Percentiles rank a stretch among this genome's conserved stretches.
Evolutionary conservation across 345 rosid genomes (phyloP).

Genomic region (Populus tremula): DNA sequence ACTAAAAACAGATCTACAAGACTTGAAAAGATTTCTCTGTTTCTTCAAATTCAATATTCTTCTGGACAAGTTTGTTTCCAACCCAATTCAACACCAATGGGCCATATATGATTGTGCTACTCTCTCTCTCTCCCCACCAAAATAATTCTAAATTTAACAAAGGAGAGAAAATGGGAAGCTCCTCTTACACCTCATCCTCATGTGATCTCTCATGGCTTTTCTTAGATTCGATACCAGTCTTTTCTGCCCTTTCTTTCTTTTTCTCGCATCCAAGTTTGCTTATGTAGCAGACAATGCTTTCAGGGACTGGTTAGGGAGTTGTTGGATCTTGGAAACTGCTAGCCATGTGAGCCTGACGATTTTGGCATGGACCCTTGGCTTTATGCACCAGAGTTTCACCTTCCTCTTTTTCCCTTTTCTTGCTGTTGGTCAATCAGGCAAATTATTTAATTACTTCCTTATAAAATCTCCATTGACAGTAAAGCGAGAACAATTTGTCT

Average conservation of each 20-base stretch:
- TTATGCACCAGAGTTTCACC: too few relatives aligned
- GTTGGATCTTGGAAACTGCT: background rate
- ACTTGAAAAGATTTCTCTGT: conserved; percentile 15
- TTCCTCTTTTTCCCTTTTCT: too few relatives aligned
- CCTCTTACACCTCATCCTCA: conserved; percentile 12
- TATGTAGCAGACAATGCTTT: background rate
- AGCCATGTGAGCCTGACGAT: too few relatives aligned
- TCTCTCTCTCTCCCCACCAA: conserved; percentile 4
- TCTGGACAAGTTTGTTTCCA: conserved; percentile 23
- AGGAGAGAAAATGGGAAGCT: conserved; percentile 4
- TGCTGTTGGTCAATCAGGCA: too few relatives aligned
- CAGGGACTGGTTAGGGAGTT: background rate
- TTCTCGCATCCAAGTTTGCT: background rate
- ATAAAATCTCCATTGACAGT: too few relatives aligned
- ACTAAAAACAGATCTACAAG: conserved; percentile 6
- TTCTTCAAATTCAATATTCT: conserved; percentile 29
- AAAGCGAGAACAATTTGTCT: too few relatives aligned
- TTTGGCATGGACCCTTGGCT: too few relatives aligned
- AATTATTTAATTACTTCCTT: too few relatives aligned
- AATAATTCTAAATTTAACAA: background rate
- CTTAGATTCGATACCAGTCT: background rate
- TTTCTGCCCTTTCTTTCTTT: background rate
- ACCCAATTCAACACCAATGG: conserved; percentile 24
- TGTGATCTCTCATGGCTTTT: background rate
- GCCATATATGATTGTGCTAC: conserved; percentile 16